Conservation (phyloP, 2,329 filamentous ascomycete species). For the Ceratocystis cacaofunesta region DNA sequence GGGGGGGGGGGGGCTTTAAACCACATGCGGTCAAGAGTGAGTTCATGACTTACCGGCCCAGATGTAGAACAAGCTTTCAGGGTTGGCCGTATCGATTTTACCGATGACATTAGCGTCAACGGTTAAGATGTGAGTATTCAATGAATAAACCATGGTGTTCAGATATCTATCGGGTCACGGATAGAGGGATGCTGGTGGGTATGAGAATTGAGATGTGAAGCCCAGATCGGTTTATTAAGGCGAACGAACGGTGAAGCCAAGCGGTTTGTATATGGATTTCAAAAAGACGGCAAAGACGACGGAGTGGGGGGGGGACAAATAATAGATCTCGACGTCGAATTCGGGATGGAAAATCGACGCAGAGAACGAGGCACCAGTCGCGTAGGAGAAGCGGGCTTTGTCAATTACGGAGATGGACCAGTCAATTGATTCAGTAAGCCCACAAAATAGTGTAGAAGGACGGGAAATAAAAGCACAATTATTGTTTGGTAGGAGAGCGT, state of each 20-base stretch:
- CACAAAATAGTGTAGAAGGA: not conserved
- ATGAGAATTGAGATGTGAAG: conserved; percentile 15
- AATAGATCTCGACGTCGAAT: conserved; percentile 11
- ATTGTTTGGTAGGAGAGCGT: not conserved
- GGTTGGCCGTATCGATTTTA: conserved; percentile 85
- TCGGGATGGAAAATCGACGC: conserved; percentile 5
- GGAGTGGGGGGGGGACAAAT: not conserved
- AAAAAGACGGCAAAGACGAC: conserved; percentile 3
- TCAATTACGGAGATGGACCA: not conserved
- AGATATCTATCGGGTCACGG: conserved; percentile 23
- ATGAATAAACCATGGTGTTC: conserved; percentile 60
- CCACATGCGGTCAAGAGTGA: not conserved
- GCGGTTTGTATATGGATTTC: conserved; percentile 12
- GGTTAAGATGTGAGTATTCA: conserved; percentile 75
- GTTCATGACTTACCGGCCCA: conserved; percentile 64
- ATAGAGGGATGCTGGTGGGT: conserved; percentile 17
- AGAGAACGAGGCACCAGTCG: conserved; percentile 16
- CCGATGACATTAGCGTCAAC: conserved; percentile 86
- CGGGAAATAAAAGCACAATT: not conserved
- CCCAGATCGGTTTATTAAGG: not conserved
- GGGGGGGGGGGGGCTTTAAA: not conserved
- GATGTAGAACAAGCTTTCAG: conserved; percentile 89
- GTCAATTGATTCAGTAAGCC: not conserved
- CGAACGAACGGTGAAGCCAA: conserved; percentile 2
- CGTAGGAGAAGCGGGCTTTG: conserved; percentile 1